Conservation (phyloP, 202 grass and related monocot species). For the Elaeis oleifera region DNA sequence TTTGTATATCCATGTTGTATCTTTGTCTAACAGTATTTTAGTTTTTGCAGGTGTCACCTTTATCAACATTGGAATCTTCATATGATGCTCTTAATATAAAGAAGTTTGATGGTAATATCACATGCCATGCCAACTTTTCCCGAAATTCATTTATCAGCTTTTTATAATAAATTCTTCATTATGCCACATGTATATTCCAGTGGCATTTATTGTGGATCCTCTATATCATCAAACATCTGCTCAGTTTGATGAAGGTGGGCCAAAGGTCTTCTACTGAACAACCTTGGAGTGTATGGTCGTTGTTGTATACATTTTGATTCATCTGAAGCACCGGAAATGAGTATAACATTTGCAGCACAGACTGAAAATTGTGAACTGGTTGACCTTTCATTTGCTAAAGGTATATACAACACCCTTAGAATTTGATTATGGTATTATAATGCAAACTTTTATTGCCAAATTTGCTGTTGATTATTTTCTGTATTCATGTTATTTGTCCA, state of each 20-base stretch:
- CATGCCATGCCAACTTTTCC: slow-evolving; percentile 11
- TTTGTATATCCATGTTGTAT: slow-evolving; percentile 5
- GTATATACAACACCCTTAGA: slow-evolving; percentile 14
- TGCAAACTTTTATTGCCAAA: too few relatives aligned
- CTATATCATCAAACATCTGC: slow-evolving; percentile 93
- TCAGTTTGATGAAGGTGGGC: slow-evolving; percentile 93
- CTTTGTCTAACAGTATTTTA: slow-evolving; percentile 19
- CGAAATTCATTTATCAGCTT: slow-evolving; percentile 15
- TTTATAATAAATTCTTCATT: background rate
- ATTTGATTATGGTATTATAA: too few relatives aligned
- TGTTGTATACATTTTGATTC: slow-evolving; percentile 89
- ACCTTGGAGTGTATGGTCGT: slow-evolving; percentile 79
- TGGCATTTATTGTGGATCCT: slow-evolving; percentile 83
- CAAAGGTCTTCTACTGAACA: slow-evolving; percentile 85
- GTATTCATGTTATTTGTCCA: slow-evolving; percentile 24
- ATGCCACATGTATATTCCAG: slow-evolving; percentile 25
- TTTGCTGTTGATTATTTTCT: background rate
- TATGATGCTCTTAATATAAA: slow-evolving; percentile 88
- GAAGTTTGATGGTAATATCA: slow-evolving; percentile 80
- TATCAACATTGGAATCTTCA: slow-evolving; percentile 75
- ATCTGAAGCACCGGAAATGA: slow-evolving; percentile 66
- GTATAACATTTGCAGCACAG: slow-evolving; percentile 34
- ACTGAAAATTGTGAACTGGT: slow-evolving; percentile 35
- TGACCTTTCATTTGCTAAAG: slow-evolving; percentile 78
- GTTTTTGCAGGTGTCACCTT: slow-evolving; percentile 57